These are phyloP conservation scores for Aureobasidium leucospermi DNA, from an alignment of 2,329 filamentous ascomycete species.

Conservation along the genomic window DNA sequence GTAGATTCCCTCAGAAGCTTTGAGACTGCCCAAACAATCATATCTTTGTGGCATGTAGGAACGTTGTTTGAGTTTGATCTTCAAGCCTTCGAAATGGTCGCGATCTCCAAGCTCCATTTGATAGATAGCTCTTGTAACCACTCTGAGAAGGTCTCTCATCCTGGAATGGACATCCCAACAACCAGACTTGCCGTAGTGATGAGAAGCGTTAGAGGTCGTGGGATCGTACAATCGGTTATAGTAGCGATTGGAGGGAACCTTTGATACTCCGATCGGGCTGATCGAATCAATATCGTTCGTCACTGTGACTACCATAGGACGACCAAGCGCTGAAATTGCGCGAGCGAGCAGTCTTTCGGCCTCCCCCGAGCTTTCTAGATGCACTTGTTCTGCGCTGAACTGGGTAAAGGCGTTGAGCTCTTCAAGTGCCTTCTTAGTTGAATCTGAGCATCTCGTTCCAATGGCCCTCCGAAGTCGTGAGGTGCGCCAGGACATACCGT, in stretches of 20 bases:
- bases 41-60: not conserved
- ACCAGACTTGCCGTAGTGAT: too few species aligned
- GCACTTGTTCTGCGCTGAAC: not conserved
- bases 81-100: not conserved
- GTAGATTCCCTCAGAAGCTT: not conserved
- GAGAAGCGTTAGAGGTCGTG: too few species aligned
- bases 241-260: too few species aligned
- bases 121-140: not conserved
- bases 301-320: not conserved
- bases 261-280: accelerated
- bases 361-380: not conserved
- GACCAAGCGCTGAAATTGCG: not conserved
- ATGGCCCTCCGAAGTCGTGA: too few species aligned
- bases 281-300: not conserved
- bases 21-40: not conserved
- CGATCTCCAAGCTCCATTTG: too few species aligned
- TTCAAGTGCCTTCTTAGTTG: too few species aligned
- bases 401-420: too few species aligned
- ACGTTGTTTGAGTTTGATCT: not conserved
- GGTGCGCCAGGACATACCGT: too few species aligned
- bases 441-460: too few species aligned
- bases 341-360: not conserved
- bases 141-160: not conserved
- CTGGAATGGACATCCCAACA: too few species aligned
- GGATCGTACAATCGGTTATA: too few species aligned